Evolutionary conservation across 179 eudicot genomes (phyloP), one percentile per base, ranked within the genome.

Genomic region (Vitellaria paradoxa): DNA sequence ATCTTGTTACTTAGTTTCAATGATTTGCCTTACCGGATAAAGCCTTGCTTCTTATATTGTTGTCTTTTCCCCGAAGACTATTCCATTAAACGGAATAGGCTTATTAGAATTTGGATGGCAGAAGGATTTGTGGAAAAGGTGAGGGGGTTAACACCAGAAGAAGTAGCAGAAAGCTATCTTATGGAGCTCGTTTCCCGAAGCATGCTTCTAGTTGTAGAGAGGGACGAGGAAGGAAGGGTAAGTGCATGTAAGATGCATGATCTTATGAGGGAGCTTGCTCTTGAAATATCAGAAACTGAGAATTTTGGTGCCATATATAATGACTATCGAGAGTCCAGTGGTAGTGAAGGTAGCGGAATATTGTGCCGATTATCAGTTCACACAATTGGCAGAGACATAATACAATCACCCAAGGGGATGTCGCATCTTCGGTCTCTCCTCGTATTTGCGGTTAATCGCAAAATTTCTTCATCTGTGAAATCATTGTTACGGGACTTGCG

Each of bases 31-130:
- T 30, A 30, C 37, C 2, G 37, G 37, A 30, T 30, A 30, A 30
- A 30, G 37, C 37, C 37, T 59, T 84, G 86, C 53, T 71, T 84
- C 24, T 68, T 59, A 23, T 84, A 81, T 47, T 84, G 85, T 74
- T 76, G 85, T 20, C 61, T 84, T 50, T 82, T 81, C 71, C 87
- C 85, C 0, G n/a, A 79, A 47, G 85, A 85, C 49, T 78, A 62
- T 52, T 53, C 7, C 0, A 79, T 82, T 56, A 55, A 77, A 70
- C 82, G 72, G 66, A 63, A 53, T 18, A 80, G 77, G 56, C 73
- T 85, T 67, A 77, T 77, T 57, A 79, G 86, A 40, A 75, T 82
- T 37, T 86, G 87, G 89, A 79, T 76, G 30, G 86, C 87, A 5
- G 85, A 86, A 76, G 89, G 89, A 21, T 84, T 80, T 37, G 73